phyloP scores from a whole-genome alignment of 192 early-diverging fungal genomes.

The Gryganskiella cystojenkinii region DNA sequence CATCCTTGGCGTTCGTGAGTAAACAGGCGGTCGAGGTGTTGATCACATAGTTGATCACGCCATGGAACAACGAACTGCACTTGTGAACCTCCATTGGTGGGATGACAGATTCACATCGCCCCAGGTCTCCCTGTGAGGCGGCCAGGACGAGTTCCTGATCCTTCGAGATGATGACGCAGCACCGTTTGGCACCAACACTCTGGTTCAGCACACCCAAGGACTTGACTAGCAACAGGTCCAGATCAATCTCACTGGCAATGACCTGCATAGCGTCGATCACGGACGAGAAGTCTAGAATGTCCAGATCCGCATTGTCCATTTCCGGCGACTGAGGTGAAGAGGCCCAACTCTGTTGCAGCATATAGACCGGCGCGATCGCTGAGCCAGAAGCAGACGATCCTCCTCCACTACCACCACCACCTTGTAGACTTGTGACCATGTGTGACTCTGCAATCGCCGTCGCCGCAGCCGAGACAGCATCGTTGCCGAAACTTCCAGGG shows the following conservation, averaged over 20 bases:
- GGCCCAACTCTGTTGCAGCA: slow-evolving; percentile 13
- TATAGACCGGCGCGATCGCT: background rate
- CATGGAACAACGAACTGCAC: slow-evolving; percentile 39
- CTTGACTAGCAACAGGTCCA: slow-evolving; percentile 40
- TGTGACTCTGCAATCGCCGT: slow-evolving; percentile 39
- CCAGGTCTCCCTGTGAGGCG: slow-evolving; percentile 28
- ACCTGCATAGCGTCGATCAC: slow-evolving; percentile 52
- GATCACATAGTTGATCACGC: slow-evolving; percentile 50
- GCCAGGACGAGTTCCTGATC: slow-evolving; percentile 40
- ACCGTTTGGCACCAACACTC: slow-evolving; percentile 41
- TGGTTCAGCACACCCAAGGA: slow-evolving; percentile 44
- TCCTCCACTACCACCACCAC: background rate
- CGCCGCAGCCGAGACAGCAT: slow-evolving; percentile 38
- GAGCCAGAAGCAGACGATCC: slow-evolving; percentile 4
- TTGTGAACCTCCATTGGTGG: slow-evolving; percentile 27
- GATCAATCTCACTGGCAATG: slow-evolving; percentile 49
- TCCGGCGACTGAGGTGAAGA: slow-evolving; percentile 38
- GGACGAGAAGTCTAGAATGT: slow-evolving; percentile 44
- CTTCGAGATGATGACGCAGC: slow-evolving; percentile 38
- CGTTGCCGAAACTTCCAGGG: slow-evolving; percentile 22
- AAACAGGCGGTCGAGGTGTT: slow-evolving; percentile 31
- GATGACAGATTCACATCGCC: slow-evolving; percentile 34
- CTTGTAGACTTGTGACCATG: slow-evolving; percentile 5
- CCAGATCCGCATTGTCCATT: slow-evolving; percentile 35
- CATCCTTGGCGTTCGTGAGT: slow-evolving; percentile 44